phyloP scores from a whole-genome alignment of 176 grass and related monocot species.

The Bonia amplexicaulis region DNA sequence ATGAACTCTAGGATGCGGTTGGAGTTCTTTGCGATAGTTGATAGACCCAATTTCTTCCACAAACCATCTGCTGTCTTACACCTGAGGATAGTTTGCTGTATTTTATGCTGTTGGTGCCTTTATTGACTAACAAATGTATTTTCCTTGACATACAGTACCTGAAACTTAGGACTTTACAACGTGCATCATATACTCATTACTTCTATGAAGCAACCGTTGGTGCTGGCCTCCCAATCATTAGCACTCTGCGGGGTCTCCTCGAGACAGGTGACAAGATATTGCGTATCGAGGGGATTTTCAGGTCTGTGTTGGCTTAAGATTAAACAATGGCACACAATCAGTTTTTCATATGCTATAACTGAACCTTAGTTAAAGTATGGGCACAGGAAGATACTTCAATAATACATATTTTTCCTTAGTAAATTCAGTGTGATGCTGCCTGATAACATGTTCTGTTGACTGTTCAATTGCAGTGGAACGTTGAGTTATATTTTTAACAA shows the following conservation, averaged over 20 bases:
- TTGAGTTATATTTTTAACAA: conserved; percentile 91
- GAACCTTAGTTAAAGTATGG: background rate
- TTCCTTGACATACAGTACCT: conserved; percentile 56
- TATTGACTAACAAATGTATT: background rate
- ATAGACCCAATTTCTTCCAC: no score
- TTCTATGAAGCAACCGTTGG: conserved; percentile 99
- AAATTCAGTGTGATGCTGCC: background rate
- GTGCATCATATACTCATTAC: conserved; percentile 94
- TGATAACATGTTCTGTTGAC: background rate
- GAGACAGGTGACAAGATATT: conserved; percentile 96
- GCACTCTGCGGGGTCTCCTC: conserved; percentile 76
- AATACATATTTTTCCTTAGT: background rate
- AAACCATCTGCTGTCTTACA: no score
- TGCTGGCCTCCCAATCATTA: conserved; percentile 94
- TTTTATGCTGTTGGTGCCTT: background rate
- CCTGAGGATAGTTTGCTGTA: background rate
- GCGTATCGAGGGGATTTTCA: conserved; percentile 82
- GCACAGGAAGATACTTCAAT: background rate
- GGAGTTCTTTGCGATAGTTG: no score
- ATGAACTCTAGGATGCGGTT: no score
- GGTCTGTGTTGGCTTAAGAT: conserved; percentile 19
- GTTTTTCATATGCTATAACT: conserved; percentile 1
- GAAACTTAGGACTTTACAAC: conserved; percentile 73
- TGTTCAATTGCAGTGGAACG: conserved; percentile 59
- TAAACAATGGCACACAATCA: background rate